Evolutionary conservation across 345 rosid species (phyloP).

Genomic region (Lepidium didymum): DNA sequence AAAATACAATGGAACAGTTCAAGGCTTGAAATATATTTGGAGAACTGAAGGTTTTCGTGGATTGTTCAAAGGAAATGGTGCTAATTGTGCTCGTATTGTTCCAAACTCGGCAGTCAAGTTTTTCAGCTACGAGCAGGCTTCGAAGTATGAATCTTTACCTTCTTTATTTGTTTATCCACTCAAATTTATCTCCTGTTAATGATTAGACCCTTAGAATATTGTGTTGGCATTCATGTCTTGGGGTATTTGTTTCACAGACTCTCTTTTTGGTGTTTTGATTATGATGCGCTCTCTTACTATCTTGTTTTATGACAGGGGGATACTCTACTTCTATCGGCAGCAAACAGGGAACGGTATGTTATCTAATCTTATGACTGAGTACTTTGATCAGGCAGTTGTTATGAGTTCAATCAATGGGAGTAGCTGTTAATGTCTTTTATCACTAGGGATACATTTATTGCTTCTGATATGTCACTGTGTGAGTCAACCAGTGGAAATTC

Average conservation of each 20-base stretch:
- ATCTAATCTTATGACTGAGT: too few species aligned
- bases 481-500: too few species aligned
- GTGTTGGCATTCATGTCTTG: too few species aligned
- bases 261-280: too few species aligned
- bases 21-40: conserved; percentile 96
- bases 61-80: conserved; percentile 90
- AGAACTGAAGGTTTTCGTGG: conserved; percentile 93
- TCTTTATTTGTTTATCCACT: too few species aligned
- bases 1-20: conserved; percentile 85
- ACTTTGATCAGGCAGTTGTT: too few species aligned
- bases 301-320: conserved; percentile 43
- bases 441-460: too few species aligned
- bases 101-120: conserved; percentile 98
- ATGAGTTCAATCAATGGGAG: too few species aligned
- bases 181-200: too few species aligned
- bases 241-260: too few species aligned
- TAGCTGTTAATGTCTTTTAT: background rate
- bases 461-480: too few species aligned
- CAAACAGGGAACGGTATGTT: conserved; percentile 81
- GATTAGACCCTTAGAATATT: background rate
- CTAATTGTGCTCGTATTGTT: conserved; percentile 95
- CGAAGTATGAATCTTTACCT: conserved; percentile 42
- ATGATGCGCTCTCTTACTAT: background rate
- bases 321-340: conserved; percentile 59
- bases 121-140: conserved; percentile 97